A percentile compares a stretch with the other conserved stretches of the same genome.
phyloP scores from a whole-genome alignment of 1,284 basidiomycete species.

The Rhodotorula sp. region DNA sequence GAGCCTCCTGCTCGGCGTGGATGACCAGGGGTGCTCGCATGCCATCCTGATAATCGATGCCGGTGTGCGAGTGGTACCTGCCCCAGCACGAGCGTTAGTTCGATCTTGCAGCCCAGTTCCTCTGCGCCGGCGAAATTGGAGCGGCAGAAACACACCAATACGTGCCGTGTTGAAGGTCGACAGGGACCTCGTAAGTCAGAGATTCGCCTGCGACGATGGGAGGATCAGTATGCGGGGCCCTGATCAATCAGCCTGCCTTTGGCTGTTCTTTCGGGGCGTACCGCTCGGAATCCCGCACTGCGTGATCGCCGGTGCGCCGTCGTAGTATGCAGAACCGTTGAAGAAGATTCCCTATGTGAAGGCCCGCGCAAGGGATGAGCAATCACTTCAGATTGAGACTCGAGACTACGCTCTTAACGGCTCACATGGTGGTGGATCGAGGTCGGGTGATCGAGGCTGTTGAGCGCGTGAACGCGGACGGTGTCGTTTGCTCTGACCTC shows the following conservation, averaged over 20 bases:
- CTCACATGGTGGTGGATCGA: constrained; percentile 69
- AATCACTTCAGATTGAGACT: neutral
- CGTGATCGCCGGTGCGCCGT: constrained; percentile 76
- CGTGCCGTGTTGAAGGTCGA: constrained; percentile 53
- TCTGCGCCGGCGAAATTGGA: no score
- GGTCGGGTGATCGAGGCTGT: constrained; percentile 64
- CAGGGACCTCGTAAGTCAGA: constrained; percentile 77
- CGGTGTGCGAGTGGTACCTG: constrained; percentile 42
- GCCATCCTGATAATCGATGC: constrained; percentile 56
- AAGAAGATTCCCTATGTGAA: constrained; percentile 28
- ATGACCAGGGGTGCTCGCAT: constrained; percentile 75
- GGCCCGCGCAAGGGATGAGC: neutral
- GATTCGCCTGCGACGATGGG: constrained; percentile 48
- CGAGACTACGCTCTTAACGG: constrained; percentile 58
- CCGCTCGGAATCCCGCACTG: constrained; percentile 87
- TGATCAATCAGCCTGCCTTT: neutral
- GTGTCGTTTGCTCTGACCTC: constrained; percentile 69
- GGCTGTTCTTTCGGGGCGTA: neutral
- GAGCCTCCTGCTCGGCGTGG: constrained; percentile 56
- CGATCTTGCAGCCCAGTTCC: no score
- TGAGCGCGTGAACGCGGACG: constrained; percentile 69
- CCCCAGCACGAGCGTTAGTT: neutral
- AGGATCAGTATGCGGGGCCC: no score
- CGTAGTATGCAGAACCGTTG: constrained; percentile 65
- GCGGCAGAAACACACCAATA: constrained; percentile 29